These are phyloP conservation scores for Tolypocladium inflatum DNA, from an alignment of 2,329 filamentous ascomycete species.

Conservation along the genomic window DNA sequence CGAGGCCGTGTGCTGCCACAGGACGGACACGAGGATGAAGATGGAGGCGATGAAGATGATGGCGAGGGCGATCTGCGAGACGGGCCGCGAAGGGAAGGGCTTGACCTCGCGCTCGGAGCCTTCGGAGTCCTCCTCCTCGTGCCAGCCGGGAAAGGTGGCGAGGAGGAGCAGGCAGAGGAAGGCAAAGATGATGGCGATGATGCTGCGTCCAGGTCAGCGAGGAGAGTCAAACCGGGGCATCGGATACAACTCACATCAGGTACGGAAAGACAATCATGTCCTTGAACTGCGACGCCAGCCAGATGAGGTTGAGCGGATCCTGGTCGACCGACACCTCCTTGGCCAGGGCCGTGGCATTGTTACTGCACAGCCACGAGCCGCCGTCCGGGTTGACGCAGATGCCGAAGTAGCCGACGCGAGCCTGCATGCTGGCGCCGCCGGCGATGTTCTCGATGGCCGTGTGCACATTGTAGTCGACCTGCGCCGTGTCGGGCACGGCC, in stretches of 20 bases:
- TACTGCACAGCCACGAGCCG: conserved; percentile 88
- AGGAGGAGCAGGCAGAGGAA: conserved; percentile 93
- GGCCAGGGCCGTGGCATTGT: conserved; percentile 90
- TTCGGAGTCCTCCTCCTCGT: conserved; percentile 74
- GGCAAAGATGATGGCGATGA: conserved; percentile 94
- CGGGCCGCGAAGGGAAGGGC: conserved; percentile 83
- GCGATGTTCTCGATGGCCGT: conserved; percentile 85
- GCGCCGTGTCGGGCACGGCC: conserved; percentile 71
- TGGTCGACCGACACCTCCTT: conserved; percentile 84
- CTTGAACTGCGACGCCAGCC: conserved; percentile 95
- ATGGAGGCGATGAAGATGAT: conserved; percentile 76
- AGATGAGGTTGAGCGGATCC: conserved; percentile 93
- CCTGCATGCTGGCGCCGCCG: conserved; percentile 72
- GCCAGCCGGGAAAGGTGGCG: conserved; percentile 95
- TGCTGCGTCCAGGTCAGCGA: conserved; percentile 39
- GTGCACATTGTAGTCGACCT: conserved; percentile 83
- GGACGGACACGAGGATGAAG: conserved; percentile 62
- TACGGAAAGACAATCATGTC: conserved; percentile 98
- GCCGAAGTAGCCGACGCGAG: conserved; percentile 93
- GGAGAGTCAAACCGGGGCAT: too few species aligned
- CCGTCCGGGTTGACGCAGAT: conserved; percentile 92
- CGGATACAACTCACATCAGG: conserved; percentile 57
- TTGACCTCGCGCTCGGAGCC: conserved; percentile 87
- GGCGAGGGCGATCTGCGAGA: conserved; percentile 85
- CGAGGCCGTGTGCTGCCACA: conserved; percentile 93